phyloP scores from a whole-genome alignment of 371 early-diverging fungal species.

The Haplosporangium sp. region DNA sequence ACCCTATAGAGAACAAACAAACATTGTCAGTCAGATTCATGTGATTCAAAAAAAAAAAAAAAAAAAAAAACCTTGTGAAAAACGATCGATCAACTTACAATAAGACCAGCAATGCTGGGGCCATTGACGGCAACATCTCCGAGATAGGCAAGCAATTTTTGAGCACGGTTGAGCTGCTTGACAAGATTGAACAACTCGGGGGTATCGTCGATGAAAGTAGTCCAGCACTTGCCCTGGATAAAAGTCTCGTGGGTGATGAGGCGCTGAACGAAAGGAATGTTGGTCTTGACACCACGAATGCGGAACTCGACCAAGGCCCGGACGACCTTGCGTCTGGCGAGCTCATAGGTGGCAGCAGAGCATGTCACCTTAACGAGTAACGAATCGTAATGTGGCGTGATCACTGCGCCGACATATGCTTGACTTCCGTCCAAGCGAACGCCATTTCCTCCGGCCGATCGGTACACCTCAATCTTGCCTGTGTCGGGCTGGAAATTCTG shows the following conservation, averaged over 20 bases:
- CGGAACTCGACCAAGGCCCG: conserved; percentile 93
- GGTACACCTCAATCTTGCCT: conserved; percentile 93
- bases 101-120: conserved; percentile 89
- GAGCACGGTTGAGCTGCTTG: conserved; percentile 85
- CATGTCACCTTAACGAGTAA: conserved; percentile 94
- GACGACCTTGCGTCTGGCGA: conserved; percentile 88
- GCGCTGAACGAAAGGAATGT: conserved; percentile 92
- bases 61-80: background rate
- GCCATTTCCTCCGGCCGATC: conserved; percentile 90
- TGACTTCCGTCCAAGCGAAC: conserved; percentile 93
- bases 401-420: conserved; percentile 90
- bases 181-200: conserved; percentile 86
- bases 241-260: conserved; percentile 85
- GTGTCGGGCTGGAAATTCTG: conserved; percentile 94
- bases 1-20: conserved; percentile 48
- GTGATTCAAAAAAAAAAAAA: conserved; percentile 14
- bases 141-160: conserved; percentile 87
- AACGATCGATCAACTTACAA: conserved; percentile 48
- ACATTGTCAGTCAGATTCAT: conserved; percentile 6
- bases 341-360: conserved; percentile 86
- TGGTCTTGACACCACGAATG: conserved; percentile 96
- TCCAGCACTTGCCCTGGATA: conserved; percentile 87
- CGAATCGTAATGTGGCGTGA: conserved; percentile 97
- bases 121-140: conserved; percentile 95
- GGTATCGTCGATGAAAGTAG: conserved; percentile 96